Base-by-base conservation (phyloP, 768 basidiomycete genomes). In the Lactarius psammicola region DNA sequence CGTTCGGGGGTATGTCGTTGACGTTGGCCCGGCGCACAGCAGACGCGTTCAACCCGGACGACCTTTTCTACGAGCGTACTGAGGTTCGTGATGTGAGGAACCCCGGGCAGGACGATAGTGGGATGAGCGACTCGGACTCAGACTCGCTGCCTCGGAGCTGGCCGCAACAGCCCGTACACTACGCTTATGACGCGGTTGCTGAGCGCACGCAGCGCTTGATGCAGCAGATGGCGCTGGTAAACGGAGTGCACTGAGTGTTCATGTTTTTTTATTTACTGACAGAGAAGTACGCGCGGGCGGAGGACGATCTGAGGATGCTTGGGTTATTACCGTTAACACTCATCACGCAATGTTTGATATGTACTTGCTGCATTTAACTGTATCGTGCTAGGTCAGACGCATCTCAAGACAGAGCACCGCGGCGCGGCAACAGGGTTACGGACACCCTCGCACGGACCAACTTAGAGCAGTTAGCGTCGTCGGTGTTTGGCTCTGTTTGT, bases 151-250 rank as follows among this genome's bases (percentile, higher is more conserved):
- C 70, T 18, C 77, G 75, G 71, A 75, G 75, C 44, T 74, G 71
- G 33, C 72, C 71, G 68, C 83, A 82, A 56, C 81, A 76, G 23
- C 84, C 85, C 3, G 80, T 85, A 30, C 83, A 83, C 17, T 95
- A 89, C 76, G 92, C 90, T n/a, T 97, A 97, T 74, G 94, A 97
- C 73, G 94, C 94, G 0, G 92, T 88, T 6, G 92, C 92, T 30
- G 94, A 96, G 75, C 84, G 90, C 68, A 85, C 85, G 60, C 79
- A 83, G 69, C 81, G 86, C 77, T 79, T 85, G 63, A 78, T 89
- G 60, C 76, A 74, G 30, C 70, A 74, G 51, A 69, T 69, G 20
- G 62, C 73, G 9, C 64, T 73, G n/a, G 71, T 73, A 11, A 74
- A 71, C 33, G 72, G 73, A 3, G 76, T 75, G 54, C 71, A 74